These are phyloP conservation scores for Colletotrichum melonis DNA, from an alignment of 2,329 filamentous ascomycete species.

Conservation along the genomic window DNA sequence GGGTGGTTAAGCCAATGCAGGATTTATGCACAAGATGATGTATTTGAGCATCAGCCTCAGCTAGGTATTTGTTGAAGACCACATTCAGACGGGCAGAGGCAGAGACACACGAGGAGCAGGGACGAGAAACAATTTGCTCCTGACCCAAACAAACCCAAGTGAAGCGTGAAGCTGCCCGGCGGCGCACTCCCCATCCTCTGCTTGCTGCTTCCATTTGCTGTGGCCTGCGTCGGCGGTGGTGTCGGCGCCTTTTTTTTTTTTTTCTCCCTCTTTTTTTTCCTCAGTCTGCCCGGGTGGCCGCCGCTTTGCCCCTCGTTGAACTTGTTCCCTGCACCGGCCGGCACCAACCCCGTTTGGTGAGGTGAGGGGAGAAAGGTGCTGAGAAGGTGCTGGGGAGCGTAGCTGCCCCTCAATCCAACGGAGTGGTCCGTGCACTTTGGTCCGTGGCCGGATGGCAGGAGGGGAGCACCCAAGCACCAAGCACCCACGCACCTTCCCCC, in stretches of 20 bases:
- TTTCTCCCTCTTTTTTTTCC: not conserved
- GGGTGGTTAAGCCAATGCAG: not conserved
- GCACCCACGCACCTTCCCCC: no score
- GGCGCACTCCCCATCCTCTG: not conserved
- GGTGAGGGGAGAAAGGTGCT: constrained; percentile 4
- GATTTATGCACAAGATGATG: constrained; percentile 22
- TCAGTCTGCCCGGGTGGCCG: not conserved
- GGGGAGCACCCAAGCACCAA: not conserved
- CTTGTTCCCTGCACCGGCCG: constrained; percentile 2
- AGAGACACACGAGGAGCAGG: constrained; percentile 22
- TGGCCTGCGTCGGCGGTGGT: not conserved
- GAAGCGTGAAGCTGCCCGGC: not conserved
- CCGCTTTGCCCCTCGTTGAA: constrained; percentile 21
- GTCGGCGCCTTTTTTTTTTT: constrained; percentile 1
- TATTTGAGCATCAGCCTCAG: constrained; percentile 24
- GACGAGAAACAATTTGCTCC: constrained; percentile 29
- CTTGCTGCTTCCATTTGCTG: not conserved
- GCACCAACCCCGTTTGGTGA: not conserved
- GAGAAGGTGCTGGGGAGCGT: constrained; percentile 14
- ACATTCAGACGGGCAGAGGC: constrained; percentile 1
- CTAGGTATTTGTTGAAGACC: constrained; percentile 33
- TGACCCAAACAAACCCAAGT: not conserved
- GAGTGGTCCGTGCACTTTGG: not conserved
- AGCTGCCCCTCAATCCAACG: constrained; percentile 19
- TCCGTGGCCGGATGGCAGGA: not conserved